A percentile compares a stretch with the other conserved stretches of the same genome.
Conservation (phyloP, 805 yeast genomes). For the Spathaspora arborariae region DNA sequence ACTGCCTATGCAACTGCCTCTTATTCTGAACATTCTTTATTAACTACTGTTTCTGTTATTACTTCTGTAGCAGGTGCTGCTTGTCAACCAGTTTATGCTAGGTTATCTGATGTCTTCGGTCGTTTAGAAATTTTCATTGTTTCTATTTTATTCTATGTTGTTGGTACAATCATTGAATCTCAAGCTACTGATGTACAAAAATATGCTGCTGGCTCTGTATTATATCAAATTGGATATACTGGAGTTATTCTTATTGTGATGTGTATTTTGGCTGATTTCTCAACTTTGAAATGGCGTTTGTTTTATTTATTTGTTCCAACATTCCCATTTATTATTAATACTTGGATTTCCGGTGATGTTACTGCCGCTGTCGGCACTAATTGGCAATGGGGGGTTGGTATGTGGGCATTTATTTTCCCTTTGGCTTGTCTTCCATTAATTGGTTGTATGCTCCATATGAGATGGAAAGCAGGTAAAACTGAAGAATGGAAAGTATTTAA, state of each 20-base stretch:
- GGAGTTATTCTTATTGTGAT: conserved; percentile 57
- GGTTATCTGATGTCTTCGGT: conserved; percentile 66
- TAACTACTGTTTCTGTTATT: conserved; percentile 57
- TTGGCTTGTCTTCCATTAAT: conserved; percentile 59
- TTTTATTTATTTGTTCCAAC: conserved; percentile 63
- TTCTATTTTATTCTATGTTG: conserved; percentile 50
- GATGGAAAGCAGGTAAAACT: conserved; percentile 47
- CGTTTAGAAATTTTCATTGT: conserved; percentile 49
- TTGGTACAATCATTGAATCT: conserved; percentile 64
- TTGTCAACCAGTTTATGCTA: conserved; percentile 59
- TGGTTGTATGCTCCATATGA: conserved; percentile 52
- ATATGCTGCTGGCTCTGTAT: conserved; percentile 63
- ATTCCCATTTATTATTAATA: conserved; percentile 68
- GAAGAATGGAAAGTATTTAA: conserved; percentile 46
- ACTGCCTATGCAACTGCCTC: conserved; percentile 50
- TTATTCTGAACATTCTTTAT: conserved; percentile 50
- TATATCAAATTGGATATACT: conserved; percentile 49
- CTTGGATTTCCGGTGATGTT: conserved; percentile 72
- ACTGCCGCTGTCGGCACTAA: conserved; percentile 34
- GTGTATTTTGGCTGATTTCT: conserved; percentile 61
- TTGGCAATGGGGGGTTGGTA: conserved; percentile 76
- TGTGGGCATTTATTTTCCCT: conserved; percentile 79
- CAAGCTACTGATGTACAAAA: conserved; percentile 55
- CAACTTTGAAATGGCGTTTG: conserved; percentile 69
- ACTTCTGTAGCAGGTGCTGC: conserved; percentile 63